Evolutionary conservation across 768 basidiomycete species (phyloP).

Genomic region (Exidia glandulosa): DNA sequence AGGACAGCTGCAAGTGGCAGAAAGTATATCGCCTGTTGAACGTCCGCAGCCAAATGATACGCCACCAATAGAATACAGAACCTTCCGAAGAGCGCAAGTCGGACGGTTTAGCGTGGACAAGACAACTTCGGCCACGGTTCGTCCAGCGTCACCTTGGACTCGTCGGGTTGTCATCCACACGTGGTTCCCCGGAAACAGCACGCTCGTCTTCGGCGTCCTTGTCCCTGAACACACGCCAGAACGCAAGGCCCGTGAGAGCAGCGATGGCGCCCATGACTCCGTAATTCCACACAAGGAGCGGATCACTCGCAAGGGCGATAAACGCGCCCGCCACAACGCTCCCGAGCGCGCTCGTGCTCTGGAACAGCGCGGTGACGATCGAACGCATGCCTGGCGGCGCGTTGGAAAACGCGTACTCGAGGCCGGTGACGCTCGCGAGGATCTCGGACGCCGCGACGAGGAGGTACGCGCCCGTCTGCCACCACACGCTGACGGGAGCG

Average conservation of each 20-base stretch:
- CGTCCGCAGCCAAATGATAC: no score
- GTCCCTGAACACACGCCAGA: conserved; percentile 1
- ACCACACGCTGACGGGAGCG: conserved; percentile 61
- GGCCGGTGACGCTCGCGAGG: conserved; percentile 17
- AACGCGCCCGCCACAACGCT: neutral
- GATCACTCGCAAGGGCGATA: conserved; percentile 13
- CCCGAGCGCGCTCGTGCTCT: neutral
- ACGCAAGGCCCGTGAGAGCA: neutral
- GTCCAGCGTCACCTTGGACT: no score
- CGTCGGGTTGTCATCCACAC: no score
- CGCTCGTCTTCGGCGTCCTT: neutral
- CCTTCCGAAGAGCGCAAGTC: no score
- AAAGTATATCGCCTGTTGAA: no score
- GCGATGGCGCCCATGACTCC: neutral
- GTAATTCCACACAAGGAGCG: conserved; percentile 12
- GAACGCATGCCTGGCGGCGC: conserved; percentile 8
- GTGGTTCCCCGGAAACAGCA: no score
- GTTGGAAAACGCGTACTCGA: conserved; percentile 22
- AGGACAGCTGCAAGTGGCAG: no score
- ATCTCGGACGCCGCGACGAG: conserved; percentile 21
- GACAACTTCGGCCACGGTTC: no score
- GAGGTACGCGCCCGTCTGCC: conserved; percentile 50
- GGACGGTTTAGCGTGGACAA: no score
- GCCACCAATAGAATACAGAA: no score
- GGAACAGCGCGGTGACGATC: neutral